Evolutionary conservation across 441 rosid genomes (phyloP).

Genomic region (Adansonia madagascariensis): DNA sequence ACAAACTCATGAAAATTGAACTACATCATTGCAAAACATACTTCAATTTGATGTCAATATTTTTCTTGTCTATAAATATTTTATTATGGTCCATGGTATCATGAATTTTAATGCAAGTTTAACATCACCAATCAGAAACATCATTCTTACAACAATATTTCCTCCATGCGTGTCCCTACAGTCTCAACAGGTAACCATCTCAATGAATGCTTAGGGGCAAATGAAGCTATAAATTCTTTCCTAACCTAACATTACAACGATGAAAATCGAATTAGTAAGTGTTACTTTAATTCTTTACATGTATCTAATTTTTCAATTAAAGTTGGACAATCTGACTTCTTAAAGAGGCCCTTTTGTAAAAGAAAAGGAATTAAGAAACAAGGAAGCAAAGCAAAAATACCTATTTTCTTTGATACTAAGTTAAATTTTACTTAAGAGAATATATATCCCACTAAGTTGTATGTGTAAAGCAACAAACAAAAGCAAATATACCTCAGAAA

Average conservation of each 20-base stretch:
- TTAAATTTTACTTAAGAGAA: conserved; percentile 11
- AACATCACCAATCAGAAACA: not conserved
- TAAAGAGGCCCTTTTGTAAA: not conserved
- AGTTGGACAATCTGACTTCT: conserved; percentile 3
- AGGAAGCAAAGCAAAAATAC: not conserved
- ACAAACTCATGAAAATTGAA: conserved; percentile 15
- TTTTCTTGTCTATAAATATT: not conserved
- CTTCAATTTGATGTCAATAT: not conserved
- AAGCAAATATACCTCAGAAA: conserved; percentile 65
- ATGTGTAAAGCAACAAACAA: conserved; percentile 14
- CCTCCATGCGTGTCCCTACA: not conserved
- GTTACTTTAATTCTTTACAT: conserved; percentile 10
- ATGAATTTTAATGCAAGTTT: not conserved
- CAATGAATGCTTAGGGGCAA: conserved; percentile 15
- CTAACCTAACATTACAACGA: not conserved
- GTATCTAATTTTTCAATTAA: not conserved
- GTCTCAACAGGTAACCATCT: not conserved
- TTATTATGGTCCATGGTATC: not conserved
- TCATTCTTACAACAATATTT: not conserved
- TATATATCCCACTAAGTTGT: not conserved
- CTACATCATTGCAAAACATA: conserved; percentile 13
- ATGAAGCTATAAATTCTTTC: conserved; percentile 1
- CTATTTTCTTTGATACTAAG: not conserved
- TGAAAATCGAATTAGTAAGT: not conserved
- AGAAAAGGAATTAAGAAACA: not conserved